Conservation (phyloP, 805 yeast species). For the Ogataea haglerorum region DNA sequence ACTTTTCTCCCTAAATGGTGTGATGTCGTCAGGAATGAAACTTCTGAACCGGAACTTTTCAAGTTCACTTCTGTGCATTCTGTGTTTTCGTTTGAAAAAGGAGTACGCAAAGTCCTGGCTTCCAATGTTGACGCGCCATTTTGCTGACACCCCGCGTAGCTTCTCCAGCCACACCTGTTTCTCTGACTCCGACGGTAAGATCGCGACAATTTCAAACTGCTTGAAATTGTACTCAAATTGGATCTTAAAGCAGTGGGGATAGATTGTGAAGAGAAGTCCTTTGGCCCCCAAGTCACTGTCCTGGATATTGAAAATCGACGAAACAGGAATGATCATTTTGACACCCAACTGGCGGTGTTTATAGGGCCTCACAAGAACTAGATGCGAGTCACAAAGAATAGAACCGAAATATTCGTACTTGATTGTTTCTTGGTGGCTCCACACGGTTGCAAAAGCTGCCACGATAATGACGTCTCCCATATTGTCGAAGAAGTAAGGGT, state of each 20-base stretch:
- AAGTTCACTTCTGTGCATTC: slow-evolving; percentile 4
- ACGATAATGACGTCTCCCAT: slow-evolving; percentile 44
- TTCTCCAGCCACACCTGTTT: slow-evolving; percentile 40
- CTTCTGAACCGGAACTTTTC: slow-evolving; percentile 15
- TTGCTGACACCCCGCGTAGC: slow-evolving; percentile 7
- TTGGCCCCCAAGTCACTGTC: slow-evolving; percentile 23
- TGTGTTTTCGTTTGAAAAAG: slow-evolving; percentile 16
- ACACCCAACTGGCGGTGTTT: slow-evolving; percentile 32
- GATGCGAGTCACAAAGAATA: slow-evolving; percentile 49
- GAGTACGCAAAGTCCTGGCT: slow-evolving; percentile 29
- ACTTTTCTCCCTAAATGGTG: slow-evolving; percentile 13
- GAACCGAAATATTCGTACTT: slow-evolving; percentile 31
- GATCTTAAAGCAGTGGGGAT: slow-evolving; percentile 39
- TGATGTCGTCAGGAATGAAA: slow-evolving; percentile 16
- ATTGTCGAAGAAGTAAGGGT: slow-evolving; percentile 39
- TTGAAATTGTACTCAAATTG: slow-evolving; percentile 42
- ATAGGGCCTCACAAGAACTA: slow-evolving; percentile 36
- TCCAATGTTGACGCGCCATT: slow-evolving; percentile 33
- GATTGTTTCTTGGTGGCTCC: slow-evolving; percentile 32
- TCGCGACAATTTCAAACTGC: slow-evolving; percentile 43
- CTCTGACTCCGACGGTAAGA: slow-evolving; percentile 35
- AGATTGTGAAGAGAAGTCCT: slow-evolving; percentile 29
- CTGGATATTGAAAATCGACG: slow-evolving; percentile 25
- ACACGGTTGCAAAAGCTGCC: slow-evolving; percentile 42
- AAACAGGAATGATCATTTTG: slow-evolving; percentile 47